Base-by-base conservation (phyloP, 345 rosid genomes). In the Crucihimalaya himalaica region DNA sequence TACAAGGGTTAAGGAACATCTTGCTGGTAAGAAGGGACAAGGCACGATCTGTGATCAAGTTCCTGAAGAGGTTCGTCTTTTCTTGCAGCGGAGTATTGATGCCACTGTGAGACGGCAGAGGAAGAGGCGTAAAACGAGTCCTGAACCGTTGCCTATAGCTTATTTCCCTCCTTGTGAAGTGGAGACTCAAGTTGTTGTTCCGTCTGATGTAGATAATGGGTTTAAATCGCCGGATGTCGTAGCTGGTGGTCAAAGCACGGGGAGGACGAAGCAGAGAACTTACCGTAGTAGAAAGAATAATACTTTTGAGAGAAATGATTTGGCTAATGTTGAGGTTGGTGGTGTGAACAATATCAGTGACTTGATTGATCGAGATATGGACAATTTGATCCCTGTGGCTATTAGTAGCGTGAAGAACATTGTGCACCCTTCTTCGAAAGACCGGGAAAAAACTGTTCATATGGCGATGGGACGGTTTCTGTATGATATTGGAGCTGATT, bases 1-100 rank as follows among this genome's bases (percentile, higher is more conserved):
- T 79, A 90, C 93, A 59, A 86, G 99, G 79, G 86, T 95, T 69
- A 95, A 95, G 81, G 98, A 95, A 43, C 98, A 95, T 72, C 88
- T 95, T 48, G 97, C 99, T 0, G 90, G 97, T 29, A 90, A 85
- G 8, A 95, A 92, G 77, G 98, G 98, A 20, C 88, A 89, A 71
- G 99, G 92, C 0, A 79, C 96, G 0, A 90, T 87, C 70, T 95
- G 99, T 77, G 75, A 76, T 29, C 85, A 71, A 20, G 96, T 89
- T 46, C 94, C 97, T 1, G 54, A 75, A 1, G 93, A 87, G 23
- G 92, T 95, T 70, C 86, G 86, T 37, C 40, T 75, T 10, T 25
- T 50, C 27, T 82, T 95, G 91, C 93, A 81, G 61, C 85, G 86
- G 55, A 84, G 90, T 71, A 82, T 92, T 32, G 92, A 89, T 72